A percentile compares a stretch with the other conserved stretches of the same genome.
phyloP scores from a whole-genome alignment of 176 grass and related monocot species.

The Pontederia paniculata region DNA sequence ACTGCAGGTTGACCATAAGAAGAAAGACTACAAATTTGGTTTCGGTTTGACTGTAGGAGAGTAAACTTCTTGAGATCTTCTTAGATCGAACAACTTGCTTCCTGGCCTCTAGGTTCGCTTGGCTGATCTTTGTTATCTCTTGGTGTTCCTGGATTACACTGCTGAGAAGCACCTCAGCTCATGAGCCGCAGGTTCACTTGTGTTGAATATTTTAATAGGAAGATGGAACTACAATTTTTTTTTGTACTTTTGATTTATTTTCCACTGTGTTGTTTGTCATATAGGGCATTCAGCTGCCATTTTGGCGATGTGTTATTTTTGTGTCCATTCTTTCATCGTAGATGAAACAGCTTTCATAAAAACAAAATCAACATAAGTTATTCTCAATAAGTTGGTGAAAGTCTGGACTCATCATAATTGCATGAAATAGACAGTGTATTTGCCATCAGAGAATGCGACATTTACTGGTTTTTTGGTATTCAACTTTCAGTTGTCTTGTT shows the following conservation, averaged over 20 bases:
- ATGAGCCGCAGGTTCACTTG: slow-evolving; percentile 2
- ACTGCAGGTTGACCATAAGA: slow-evolving; percentile 82
- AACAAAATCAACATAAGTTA: slow-evolving; percentile 27
- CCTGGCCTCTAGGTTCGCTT: not conserved
- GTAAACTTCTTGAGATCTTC: slow-evolving; percentile 29
- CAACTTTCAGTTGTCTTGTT: too few species aligned
- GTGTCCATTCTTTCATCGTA: slow-evolving; percentile 50
- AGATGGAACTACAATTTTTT: slow-evolving; percentile 8
- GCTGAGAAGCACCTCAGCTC: slow-evolving; percentile 3
- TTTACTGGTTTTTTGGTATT: too few species aligned
- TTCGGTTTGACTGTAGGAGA: slow-evolving; percentile 95
- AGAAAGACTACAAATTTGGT: slow-evolving; percentile 99
- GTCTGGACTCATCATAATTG: not conserved
- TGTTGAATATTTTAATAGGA: slow-evolving; percentile 6
- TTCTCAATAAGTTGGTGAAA: not conserved
- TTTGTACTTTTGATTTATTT: slow-evolving; percentile 17
- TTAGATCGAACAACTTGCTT: slow-evolving; percentile 2
- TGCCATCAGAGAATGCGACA: too few species aligned
- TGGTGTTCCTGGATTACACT: not conserved
- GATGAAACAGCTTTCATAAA: slow-evolving; percentile 41
- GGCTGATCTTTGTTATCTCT: slow-evolving; percentile 5
- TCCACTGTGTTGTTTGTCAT: slow-evolving; percentile 9
- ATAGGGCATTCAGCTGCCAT: slow-evolving; percentile 25
- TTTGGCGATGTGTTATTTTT: slow-evolving; percentile 27
- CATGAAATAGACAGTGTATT: not conserved